Evolutionary conservation across 2,329 filamentous ascomycete species (phyloP), one percentile per base, ranked within the genome.

Genomic region (Bretziella fagacearum): DNA sequence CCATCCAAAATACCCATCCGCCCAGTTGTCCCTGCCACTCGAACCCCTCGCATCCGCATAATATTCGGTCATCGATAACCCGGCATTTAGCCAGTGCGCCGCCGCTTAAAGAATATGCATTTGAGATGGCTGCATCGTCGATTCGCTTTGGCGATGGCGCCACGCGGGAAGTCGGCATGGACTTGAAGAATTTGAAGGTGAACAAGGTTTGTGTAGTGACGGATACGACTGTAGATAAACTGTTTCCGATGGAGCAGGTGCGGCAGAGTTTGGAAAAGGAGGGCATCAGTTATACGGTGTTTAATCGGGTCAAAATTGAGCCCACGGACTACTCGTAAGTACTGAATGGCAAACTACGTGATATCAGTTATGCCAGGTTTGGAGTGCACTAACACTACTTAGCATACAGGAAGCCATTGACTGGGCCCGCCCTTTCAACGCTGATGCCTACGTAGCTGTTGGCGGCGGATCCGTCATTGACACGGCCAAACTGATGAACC

Each of bases 401-500:
- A 91, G 83, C 1, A 76, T 98, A 56, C 82, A 83, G 56, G 82
- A 93, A 53, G 91, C 91, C 5, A 95, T 98, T 58, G 81, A 72
- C 1, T 93, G 86, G 65, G 78, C 78, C 15, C 89, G 87, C 55
- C 77, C 81, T 1, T 84, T 85, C 59, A 63, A 71, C 23, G 82
- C 86, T 0, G 91, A 96, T 62, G 85, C 84, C 2, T 95, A 93
- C 60, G 71, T 98, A 13, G 91, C 91, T 18, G 91, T 98, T 13
- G 91, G 83, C 23, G 73, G 86, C 55, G 91, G 91, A 30, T 93
- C 85, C 32, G 91, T 96, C 54, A 98, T 98, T 55, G 91, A 98
- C 63, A 98, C 91, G 1, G 89, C 91, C 47, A 98, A 98, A 64
- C 71, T 98, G 48, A 96, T 98, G 87, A 98, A 98, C 59, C 72